Conservation (phyloP, 345 rosid species). For the Arabidopsis suecica region DNA sequence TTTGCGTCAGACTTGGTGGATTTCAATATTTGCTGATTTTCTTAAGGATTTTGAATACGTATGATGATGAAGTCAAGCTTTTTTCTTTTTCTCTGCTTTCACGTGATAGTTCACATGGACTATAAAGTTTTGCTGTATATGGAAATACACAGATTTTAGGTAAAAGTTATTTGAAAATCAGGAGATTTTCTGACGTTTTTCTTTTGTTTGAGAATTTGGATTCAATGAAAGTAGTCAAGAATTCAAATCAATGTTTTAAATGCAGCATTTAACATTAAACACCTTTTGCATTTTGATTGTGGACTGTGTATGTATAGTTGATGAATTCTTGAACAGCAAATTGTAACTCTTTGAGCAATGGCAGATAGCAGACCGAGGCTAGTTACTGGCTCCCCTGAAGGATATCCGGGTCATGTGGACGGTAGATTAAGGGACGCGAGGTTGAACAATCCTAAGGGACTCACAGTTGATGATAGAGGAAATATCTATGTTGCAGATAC, state of each 20-base stretch:
- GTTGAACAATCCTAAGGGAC: slow-evolving; percentile 91
- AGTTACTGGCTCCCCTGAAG: slow-evolving; percentile 87
- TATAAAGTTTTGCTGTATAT: slow-evolving; percentile 9
- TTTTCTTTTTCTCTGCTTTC: slow-evolving; percentile 17
- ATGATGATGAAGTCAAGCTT: slow-evolving; percentile 22
- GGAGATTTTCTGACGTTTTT: not conserved
- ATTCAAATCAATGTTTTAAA: not conserved
- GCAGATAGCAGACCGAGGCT: slow-evolving; percentile 75
- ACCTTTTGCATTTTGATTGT: not conserved
- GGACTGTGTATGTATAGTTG: not conserved
- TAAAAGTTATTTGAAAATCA: not conserved
- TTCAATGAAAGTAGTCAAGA: slow-evolving; percentile 1
- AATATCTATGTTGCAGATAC: slow-evolving; percentile 92
- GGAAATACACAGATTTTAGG: slow-evolving; percentile 1
- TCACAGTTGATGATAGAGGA: slow-evolving; percentile 88
- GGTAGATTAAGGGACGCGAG: slow-evolving; percentile 85
- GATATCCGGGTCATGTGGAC: slow-evolving; percentile 87
- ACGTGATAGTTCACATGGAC: slow-evolving; percentile 41
- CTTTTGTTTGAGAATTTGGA: slow-evolving; percentile 26
- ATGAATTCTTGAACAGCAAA: slow-evolving; percentile 39
- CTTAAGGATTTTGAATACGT: slow-evolving; percentile 28
- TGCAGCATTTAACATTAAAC: slow-evolving; percentile 12
- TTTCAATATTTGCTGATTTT: slow-evolving; percentile 38
- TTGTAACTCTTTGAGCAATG: slow-evolving; percentile 26
- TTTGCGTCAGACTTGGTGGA: slow-evolving; percentile 15